Conservation (phyloP, 345 rosid genomes). For the Hypericum perforatum region DNA sequence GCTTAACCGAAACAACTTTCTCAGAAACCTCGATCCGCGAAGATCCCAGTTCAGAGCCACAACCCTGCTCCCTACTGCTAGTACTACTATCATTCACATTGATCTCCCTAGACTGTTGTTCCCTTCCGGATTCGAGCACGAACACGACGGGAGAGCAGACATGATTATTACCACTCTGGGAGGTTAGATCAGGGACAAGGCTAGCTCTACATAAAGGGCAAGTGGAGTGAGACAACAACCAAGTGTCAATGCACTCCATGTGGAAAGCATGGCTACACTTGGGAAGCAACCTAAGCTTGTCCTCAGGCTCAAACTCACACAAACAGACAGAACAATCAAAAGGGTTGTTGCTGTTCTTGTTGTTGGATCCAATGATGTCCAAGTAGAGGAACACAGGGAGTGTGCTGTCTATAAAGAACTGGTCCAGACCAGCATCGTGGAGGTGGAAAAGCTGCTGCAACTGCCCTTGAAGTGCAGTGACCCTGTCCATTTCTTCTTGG, state of each 20-base stretch:
- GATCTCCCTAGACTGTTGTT: constrained; percentile 72
- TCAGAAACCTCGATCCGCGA: constrained; percentile 32
- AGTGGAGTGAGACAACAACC: constrained; percentile 97
- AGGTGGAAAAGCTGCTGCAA: constrained; percentile 91
- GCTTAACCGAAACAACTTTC: constrained; percentile 73
- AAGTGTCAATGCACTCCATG: constrained; percentile 93
- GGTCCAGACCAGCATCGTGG: constrained; percentile 95
- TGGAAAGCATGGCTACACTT: constrained; percentile 99
- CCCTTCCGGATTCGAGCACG: constrained; percentile 87
- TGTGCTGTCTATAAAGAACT: constrained; percentile 76
- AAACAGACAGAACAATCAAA: constrained; percentile 98
- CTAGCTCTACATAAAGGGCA: constrained; percentile 91
- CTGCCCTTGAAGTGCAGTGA: constrained; percentile 90
- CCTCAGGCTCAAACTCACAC: constrained; percentile 83
- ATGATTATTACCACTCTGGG: background rate
- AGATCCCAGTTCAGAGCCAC: constrained; percentile 37
- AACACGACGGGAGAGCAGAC: constrained; percentile 51
- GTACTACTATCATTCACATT: constrained; percentile 30
- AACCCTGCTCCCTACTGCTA: constrained; percentile 26
- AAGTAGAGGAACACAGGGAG: constrained; percentile 85
- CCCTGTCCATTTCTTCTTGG: constrained; percentile 50
- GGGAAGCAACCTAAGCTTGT: constrained; percentile 86
- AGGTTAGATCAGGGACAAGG: constrained; percentile 60
- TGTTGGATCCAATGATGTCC: constrained; percentile 54
- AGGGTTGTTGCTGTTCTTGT: constrained; percentile 15